A percentile compares a stretch with the other conserved stretches of the same genome.
These are phyloP conservation scores for Carex scoparia DNA, from an alignment of 176 grass and related monocot genomes.

Conservation along the genomic window DNA sequence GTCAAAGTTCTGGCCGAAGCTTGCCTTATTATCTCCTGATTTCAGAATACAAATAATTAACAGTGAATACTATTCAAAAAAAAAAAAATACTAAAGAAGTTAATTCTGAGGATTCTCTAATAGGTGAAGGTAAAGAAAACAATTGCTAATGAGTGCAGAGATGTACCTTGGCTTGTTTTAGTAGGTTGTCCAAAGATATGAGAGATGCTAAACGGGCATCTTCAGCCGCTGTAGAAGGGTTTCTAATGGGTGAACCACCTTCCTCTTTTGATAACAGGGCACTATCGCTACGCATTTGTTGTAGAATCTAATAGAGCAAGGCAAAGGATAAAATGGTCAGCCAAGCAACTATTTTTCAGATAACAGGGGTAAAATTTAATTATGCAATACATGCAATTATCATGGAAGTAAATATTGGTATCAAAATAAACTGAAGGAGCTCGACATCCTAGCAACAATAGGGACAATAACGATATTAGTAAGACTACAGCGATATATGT, in stretches of 20 bases:
- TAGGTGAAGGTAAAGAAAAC: slow-evolving; percentile 19
- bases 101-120: background rate
- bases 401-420: background rate
- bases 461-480: background rate
- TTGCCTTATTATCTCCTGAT: slow-evolving; percentile 85
- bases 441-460: background rate
- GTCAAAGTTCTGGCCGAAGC: slow-evolving; percentile 54
- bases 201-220: slow-evolving; percentile 97
- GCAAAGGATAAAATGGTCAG: slow-evolving; percentile 11
- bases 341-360: background rate
- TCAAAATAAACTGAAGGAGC: background rate
- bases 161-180: slow-evolving; percentile 89
- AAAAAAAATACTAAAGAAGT: background rate
- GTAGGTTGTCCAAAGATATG: slow-evolving; percentile 91
- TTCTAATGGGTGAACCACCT: slow-evolving; percentile 90
- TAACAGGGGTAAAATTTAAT: background rate
- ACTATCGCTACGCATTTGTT: slow-evolving; percentile 87
- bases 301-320: slow-evolving; percentile 65
- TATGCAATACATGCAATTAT: background rate
- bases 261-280: slow-evolving; percentile 95
- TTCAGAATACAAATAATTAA: slow-evolving; percentile 28
- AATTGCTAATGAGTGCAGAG: slow-evolving; percentile 2
- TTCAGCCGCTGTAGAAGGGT: slow-evolving; percentile 92
- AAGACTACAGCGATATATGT: background rate
- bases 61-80: slow-evolving; percentile 9